These are phyloP conservation scores for Cyberlindnera euphorbiiphila DNA, from an alignment of 805 yeast genomes.

Conservation along the genomic window DNA sequence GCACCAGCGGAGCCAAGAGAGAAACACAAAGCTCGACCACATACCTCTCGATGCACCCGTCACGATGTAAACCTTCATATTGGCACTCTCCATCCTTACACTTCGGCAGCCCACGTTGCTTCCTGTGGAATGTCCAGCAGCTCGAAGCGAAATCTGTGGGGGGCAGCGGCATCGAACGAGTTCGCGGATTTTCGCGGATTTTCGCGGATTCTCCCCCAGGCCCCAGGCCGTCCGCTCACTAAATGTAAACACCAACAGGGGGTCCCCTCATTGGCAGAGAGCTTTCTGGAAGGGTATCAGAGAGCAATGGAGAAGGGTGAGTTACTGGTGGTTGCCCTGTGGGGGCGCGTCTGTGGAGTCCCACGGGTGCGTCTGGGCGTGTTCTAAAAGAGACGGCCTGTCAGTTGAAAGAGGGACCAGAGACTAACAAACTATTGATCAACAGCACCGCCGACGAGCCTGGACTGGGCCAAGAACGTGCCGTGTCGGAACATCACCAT, in stretches of 20 bases:
- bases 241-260: constrained; percentile 3
- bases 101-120: no score
- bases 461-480: constrained; percentile 62
- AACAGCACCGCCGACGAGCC: constrained; percentile 14
- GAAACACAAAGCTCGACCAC: constrained; percentile 12
- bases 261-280: no score
- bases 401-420: background rate
- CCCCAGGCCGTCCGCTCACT: no score
- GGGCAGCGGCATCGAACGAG: constrained; percentile 1
- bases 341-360: no score
- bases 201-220: background rate
- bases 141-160: constrained; percentile 1
- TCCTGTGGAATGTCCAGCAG: no score
- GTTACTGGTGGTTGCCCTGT: constrained; percentile 1
- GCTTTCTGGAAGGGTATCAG: no score
- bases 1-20: no score
- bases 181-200: constrained; percentile 1
- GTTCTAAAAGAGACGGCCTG: background rate
- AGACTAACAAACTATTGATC: background rate
- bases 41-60: constrained; percentile 63
- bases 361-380: no score
- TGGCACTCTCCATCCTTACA: background rate
- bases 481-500: constrained; percentile 81
- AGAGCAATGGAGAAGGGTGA: constrained; percentile 13
- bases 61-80: constrained; percentile 39